Base-by-base conservation (phyloP, 139 green algal species). In the Astrephomene gubernaculifera region DNA sequence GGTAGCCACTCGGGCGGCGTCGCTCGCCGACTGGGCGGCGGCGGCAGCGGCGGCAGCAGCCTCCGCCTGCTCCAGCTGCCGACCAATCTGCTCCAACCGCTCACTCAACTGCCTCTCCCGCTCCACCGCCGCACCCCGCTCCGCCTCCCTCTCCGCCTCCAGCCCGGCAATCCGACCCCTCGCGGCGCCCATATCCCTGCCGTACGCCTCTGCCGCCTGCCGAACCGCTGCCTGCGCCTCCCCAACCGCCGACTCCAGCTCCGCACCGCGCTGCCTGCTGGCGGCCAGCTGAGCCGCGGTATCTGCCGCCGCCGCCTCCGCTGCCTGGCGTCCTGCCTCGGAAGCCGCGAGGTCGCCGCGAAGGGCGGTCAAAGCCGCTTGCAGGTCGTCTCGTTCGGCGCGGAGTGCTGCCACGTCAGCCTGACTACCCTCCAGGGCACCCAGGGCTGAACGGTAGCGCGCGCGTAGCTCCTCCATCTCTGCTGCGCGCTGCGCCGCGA, bases 181-280 rank as follows among this genome's bases (percentile, higher is more conserved):
- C 2, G 78, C 78, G 19, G 78, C 78, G 43, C 78, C 78, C 43
- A 84, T 44, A 35, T 84, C 78, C 14, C 78, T 29, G 43, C 74
- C 64, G 78, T 84, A 84, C 21, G 78, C 78, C 78, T 84, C 78
- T 41, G 74, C 60, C 61, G 65, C 43, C 63, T 84, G 78, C 27
- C 78, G 61, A 19, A 43, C 78, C 14, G 78, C 78, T 7, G 43
- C 61, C 1, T 43, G 61, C 39, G 63, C 78, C 41, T 74, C 49
- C n/a, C 4, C 43, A 24, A 31, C 43, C 3, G 21, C 61, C 4
- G 21, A 12, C 60, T 84, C 78, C 78, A 84, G 78, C 61, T 74
- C 78, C 4, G n/a, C 19, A 8, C 7, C 44, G 10, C 63, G 61
- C 31, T 67, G 43, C 31, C 44, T n/a, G 6, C 43, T 33, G 4